Evolutionary conservation across 352 stramenopile species (phyloP).

Genomic region (Phytopythium ostracodes): DNA sequence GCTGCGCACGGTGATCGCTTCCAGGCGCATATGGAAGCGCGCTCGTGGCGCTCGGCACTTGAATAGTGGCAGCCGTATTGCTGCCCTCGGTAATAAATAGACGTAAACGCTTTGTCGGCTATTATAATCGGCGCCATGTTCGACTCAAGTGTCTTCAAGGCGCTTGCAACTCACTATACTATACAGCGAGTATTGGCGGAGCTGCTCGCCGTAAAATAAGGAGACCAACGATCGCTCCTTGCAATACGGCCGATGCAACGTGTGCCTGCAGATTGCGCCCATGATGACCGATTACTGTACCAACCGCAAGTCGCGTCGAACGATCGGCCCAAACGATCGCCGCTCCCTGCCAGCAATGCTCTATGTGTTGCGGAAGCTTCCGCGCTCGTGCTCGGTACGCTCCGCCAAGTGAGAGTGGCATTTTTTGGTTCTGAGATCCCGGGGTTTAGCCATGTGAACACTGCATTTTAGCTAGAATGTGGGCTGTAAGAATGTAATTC

Average conservation of each 20-base stretch:
- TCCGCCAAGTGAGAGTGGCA: not conserved
- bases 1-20: not conserved
- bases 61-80: not conserved
- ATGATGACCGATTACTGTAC: too few relatives aligned
- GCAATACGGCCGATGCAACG: too few relatives aligned
- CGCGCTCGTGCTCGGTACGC: not conserved
- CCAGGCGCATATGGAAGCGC: not conserved
- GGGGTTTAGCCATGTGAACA: not conserved
- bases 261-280: too few relatives aligned
- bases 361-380: slow-evolving; percentile 6
- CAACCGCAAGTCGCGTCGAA: not conserved
- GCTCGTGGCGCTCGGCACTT: slow-evolving; percentile 2
- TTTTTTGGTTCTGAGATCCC: not conserved
- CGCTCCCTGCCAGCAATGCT: not conserved
- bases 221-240: not conserved
- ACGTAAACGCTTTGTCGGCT: not conserved
- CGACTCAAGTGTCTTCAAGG: not conserved
- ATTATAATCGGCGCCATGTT: too few relatives aligned
- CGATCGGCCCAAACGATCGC: too few relatives aligned
- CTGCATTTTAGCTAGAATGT: not conserved
- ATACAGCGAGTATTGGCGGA: too few relatives aligned
- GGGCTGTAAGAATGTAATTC: not conserved
- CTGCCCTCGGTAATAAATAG: not conserved
- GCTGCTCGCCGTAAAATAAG: too few relatives aligned
- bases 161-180: too few relatives aligned